Conservation (phyloP, 1,284 basidiomycete genomes). For the Ustilago shanxiensis region DNA sequence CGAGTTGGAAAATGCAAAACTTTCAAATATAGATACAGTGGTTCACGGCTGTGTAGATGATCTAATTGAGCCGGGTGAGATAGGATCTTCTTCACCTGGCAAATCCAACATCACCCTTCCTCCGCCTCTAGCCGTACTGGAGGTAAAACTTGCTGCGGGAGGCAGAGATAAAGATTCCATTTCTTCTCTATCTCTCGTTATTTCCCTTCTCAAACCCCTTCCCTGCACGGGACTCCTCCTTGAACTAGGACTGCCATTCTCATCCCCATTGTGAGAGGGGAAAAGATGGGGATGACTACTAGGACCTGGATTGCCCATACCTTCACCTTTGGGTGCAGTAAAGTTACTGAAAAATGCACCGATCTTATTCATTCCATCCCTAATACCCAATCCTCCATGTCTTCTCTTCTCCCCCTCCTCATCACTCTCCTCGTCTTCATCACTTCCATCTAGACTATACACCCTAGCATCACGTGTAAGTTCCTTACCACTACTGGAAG, state of each 20-base stretch:
- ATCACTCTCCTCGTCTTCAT: constrained; percentile 18
- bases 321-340: constrained; percentile 52
- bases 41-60: not conserved
- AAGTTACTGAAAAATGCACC: constrained; percentile 49
- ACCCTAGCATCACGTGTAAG: constrained; percentile 28
- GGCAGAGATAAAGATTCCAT: not conserved
- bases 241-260: not conserved
- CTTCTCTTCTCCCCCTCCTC: constrained; percentile 19
- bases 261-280: constrained; percentile 4
- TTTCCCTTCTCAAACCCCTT: not conserved
- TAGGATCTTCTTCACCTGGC: not conserved
- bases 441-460: constrained; percentile 12
- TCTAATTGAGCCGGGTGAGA: not conserved
- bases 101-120: not conserved
- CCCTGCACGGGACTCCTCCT: not conserved
- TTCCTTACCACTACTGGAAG: constrained; percentile 20
- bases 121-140: not conserved
- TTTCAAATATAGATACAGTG: not conserved
- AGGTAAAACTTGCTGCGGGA: not conserved
- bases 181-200: constrained; percentile 1
- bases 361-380: constrained; percentile 41
- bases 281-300: constrained; percentile 51
- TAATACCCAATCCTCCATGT: constrained; percentile 27
- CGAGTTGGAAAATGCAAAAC: no score
- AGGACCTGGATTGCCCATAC: constrained; percentile 55